Percentiles rank a stretch among this genome's conserved stretches.
Evolutionary conservation across 768 basidiomycete genomes (phyloP).

Genomic region (Cyathus striatus): DNA sequence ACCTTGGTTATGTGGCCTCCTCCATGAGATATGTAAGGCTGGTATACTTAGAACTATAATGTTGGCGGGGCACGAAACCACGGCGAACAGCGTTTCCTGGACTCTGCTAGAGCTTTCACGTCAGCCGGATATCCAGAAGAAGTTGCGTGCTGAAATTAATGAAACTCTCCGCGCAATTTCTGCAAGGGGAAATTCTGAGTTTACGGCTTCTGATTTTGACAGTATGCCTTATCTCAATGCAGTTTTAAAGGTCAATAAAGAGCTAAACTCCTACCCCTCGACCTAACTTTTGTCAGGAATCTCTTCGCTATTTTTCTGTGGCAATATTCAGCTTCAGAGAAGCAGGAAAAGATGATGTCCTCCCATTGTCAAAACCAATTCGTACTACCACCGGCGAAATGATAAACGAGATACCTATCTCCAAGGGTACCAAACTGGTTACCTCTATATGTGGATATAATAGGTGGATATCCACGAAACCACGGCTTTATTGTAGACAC

Average conservation of each 20-base stretch:
- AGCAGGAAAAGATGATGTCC: conserved; percentile 45
- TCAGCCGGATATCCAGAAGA: conserved; percentile 51
- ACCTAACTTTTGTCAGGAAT: conserved; percentile 27
- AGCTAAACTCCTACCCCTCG: not conserved
- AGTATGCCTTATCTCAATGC: conserved; percentile 43
- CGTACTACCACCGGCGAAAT: conserved; percentile 36
- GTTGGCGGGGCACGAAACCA: conserved; percentile 57
- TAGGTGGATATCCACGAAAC: conserved; percentile 24
- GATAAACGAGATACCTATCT: conserved; percentile 42
- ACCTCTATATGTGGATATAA: conserved; percentile 51
- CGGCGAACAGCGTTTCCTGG: conserved; percentile 55
- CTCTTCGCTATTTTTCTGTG: conserved; percentile 38
- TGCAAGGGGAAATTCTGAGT: conserved; percentile 29
- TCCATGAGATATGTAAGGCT: conserved; percentile 29
- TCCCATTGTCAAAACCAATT: conserved; percentile 54
- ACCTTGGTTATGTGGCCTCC: conserved; percentile 29
- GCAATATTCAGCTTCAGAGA: conserved; percentile 28
- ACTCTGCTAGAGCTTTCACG: conserved; percentile 57
- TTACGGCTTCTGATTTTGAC: conserved; percentile 40
- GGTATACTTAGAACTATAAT: conserved; percentile 45
- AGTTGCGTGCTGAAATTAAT: conserved; percentile 57
- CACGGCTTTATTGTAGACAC: not conserved
- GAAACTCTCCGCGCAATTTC: conserved; percentile 29
- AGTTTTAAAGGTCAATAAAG: conserved; percentile 34
- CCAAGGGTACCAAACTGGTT: conserved; percentile 44